Evolutionary conservation across 2,329 filamentous ascomycete genomes (phyloP).

Genomic region (Aspergillus ustus): DNA sequence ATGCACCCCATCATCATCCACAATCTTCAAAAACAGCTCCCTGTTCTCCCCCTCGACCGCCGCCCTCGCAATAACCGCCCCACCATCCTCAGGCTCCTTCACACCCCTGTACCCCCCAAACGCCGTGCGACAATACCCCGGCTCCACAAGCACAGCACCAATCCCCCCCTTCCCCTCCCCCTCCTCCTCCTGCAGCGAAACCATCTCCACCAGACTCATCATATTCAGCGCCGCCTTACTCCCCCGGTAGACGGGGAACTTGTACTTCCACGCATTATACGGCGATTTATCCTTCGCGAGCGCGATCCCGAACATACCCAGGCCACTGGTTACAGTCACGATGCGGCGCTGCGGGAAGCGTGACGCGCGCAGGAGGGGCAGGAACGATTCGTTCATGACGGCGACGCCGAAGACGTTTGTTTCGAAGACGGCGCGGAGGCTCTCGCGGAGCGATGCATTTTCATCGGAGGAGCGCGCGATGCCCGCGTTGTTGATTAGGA

Average conservation of each 20-base stretch:
- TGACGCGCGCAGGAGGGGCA: constrained; percentile 12
- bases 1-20: constrained; percentile 1
- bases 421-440: constrained; percentile 12
- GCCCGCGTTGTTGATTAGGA: background rate
- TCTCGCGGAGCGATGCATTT: constrained; percentile 4
- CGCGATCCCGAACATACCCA: constrained; percentile 12
- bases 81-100: background rate
- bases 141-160: constrained; percentile 1
- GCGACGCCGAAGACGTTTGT: constrained; percentile 14
- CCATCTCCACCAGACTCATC: background rate
- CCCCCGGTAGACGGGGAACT: background rate
- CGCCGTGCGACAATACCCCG: constrained; percentile 11
- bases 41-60: background rate
- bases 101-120: background rate
- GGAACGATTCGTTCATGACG: constrained; percentile 7
- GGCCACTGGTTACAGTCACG: constrained; percentile 12
- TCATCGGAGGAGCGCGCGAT: background rate
- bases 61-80: background rate
- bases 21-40: constrained; percentile 1
- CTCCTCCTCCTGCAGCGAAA: constrained; percentile 6
- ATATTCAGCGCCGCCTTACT: background rate
- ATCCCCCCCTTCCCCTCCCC: too few species aligned
- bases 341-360: constrained; percentile 16
- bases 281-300: background rate
- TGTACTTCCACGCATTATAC: constrained; percentile 3